Base-by-base conservation (phyloP, 768 basidiomycete genomes). In the Agaricus bisporus region DNA sequence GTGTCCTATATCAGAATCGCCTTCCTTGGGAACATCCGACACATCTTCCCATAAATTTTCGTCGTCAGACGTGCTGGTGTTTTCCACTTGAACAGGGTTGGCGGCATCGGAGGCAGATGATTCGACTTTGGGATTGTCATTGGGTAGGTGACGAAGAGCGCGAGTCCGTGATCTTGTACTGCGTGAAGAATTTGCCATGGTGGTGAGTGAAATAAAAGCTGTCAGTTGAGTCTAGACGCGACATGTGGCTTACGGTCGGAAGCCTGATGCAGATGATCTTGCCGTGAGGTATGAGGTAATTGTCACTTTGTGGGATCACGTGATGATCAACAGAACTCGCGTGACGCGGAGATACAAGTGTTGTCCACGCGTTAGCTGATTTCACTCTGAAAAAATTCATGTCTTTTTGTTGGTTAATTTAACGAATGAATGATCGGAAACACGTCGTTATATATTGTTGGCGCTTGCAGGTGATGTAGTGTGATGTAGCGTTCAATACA, bases 81-180 rank as follows among this genome's bases (percentile, higher is more conserved):
- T 56, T 50, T 76, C 72, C 56, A 71, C 69, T 75, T 72, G 76
- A 6, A n/a, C 38, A 39, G 38, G 14, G 15, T 17, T 39, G 38
- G 26, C 58, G 26, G 42, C 48, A 5, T 66, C 59, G 46, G 59
- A 59, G 29, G 32, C 38, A 17, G 47, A 18, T 4, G 42, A 38
- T n/a, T 29, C 36, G 28, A 26, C 12, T 42, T 52, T 55, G 18
- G 44, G 41, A 12, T 43, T 25, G 8, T 49, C 48, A 32, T 37
- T 39, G 5, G 50, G 36, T 2, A 48, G 18, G 5, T 29, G 43
- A 41, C 41, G 41, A 6, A 48, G 5, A 4, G 22, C 48, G 42
- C 45, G 46, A 35, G 55, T 38, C 29, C 47, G 56, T 18, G 56
- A 61, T 38, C 54, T 54, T 26, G 59, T 55, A 42, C 55, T 48